These are phyloP conservation scores for Phaeosphaeria sp. DNA, from an alignment of 2,329 filamentous ascomycete genomes.

Conservation along the genomic window DNA sequence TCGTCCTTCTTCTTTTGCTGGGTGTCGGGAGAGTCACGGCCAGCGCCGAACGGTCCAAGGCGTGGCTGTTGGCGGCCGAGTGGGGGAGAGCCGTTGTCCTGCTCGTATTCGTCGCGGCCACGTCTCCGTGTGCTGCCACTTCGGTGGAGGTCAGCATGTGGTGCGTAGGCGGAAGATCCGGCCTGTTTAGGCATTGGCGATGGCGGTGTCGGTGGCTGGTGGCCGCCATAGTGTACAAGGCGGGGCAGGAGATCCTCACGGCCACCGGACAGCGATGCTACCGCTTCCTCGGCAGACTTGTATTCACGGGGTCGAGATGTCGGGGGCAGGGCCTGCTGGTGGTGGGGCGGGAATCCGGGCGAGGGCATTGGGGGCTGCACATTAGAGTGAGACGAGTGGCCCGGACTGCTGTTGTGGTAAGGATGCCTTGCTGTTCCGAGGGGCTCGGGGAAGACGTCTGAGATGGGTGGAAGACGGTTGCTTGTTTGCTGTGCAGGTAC, in stretches of 20 bases:
- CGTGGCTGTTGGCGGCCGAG: constrained; percentile 67
- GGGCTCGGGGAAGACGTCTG: constrained; percentile 89
- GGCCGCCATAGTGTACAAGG: constrained; percentile 92
- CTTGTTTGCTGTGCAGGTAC: constrained; percentile 85
- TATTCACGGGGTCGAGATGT: constrained; percentile 77
- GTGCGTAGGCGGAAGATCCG: constrained; percentile 37
- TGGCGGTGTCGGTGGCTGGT: constrained; percentile 90
- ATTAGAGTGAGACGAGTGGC: constrained; percentile 68
- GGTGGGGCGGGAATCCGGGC: constrained; percentile 71
- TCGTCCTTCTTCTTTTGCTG: constrained; percentile 89
- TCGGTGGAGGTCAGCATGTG: constrained; percentile 46
- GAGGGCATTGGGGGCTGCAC: constrained; percentile 76
- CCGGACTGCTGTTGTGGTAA: constrained; percentile 70
- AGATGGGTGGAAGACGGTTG: constrained; percentile 91
- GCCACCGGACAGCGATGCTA: constrained; percentile 88
- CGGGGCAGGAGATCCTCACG: constrained; percentile 90
- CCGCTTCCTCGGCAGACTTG: constrained; percentile 93
- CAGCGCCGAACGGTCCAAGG: constrained; percentile 75
- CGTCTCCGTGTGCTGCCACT: constrained; percentile 74
- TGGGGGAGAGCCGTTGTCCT: constrained; percentile 84
- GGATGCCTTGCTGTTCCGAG: constrained; percentile 59
- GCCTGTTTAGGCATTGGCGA: constrained; percentile 69
- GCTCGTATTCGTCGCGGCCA: constrained; percentile 87
- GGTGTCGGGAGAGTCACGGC: constrained; percentile 82
- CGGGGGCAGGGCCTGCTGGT: constrained; percentile 60